A percentile compares a stretch with the other conserved stretches of the same genome.
Evolutionary conservation across 2,329 filamentous ascomycete genomes (phyloP).

Genomic region (Aureobasidium uvarum): DNA sequence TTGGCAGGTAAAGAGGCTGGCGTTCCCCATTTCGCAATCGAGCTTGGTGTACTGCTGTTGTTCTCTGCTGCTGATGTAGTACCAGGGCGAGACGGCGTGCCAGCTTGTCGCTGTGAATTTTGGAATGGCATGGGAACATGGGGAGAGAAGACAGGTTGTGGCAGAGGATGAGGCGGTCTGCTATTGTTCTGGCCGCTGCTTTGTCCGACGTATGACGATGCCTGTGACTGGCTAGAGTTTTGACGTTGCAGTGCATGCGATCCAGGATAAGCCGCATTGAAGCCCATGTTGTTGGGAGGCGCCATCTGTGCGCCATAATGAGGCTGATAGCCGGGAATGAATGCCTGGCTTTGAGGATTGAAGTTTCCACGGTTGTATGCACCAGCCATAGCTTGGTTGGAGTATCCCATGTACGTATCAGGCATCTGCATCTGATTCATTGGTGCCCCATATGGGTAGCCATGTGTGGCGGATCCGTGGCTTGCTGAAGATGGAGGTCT

Average conservation of each 20-base stretch:
- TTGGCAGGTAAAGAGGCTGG: slow-evolving; percentile 56
- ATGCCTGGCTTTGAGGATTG: slow-evolving; percentile 91
- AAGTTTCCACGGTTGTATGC: slow-evolving; percentile 83
- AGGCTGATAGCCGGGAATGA: slow-evolving; percentile 63
- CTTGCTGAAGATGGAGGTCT: slow-evolving; percentile 20
- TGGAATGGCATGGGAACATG: slow-evolving; percentile 36
- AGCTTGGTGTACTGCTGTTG: slow-evolving; percentile 37
- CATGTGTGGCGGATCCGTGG: slow-evolving; percentile 32
- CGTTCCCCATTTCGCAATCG: slow-evolving; percentile 58
- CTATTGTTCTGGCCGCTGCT: slow-evolving; percentile 26
- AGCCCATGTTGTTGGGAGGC: slow-evolving; percentile 7
- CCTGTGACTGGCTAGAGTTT: slow-evolving; percentile 37
- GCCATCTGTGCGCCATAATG: slow-evolving; percentile 15
- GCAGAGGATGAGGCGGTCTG: slow-evolving; percentile 40
- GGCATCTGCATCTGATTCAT: slow-evolving; percentile 24
- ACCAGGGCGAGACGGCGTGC: slow-evolving; percentile 1
- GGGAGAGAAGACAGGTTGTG: slow-evolving; percentile 41
- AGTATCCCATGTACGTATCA: slow-evolving; percentile 46
- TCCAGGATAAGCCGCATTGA: slow-evolving; percentile 15
- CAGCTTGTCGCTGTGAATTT: slow-evolving; percentile 7
- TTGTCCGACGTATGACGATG: slow-evolving; percentile 32
- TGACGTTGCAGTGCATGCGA: slow-evolving; percentile 36
- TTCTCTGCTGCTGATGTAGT: background rate
- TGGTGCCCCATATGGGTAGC: slow-evolving; percentile 65
- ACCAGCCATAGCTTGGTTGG: slow-evolving; percentile 78